These are phyloP conservation scores for Nemania diffusa DNA, from an alignment of 2,329 filamentous ascomycete genomes.

Conservation along the genomic window DNA sequence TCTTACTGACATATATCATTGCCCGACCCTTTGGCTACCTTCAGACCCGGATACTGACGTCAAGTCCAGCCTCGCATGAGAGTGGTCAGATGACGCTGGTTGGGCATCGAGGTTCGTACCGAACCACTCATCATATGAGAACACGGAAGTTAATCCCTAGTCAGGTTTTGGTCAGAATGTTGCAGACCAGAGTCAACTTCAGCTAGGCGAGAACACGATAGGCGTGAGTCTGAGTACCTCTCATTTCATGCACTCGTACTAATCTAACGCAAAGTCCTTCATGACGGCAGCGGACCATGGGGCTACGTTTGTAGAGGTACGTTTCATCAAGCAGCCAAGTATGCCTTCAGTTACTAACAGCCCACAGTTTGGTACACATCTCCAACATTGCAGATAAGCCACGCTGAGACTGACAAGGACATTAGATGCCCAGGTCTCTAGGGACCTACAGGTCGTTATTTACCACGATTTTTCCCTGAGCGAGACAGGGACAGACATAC, in stretches of 20 bases:
- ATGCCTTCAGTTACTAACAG: background rate
- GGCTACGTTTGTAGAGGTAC: slow-evolving; percentile 17
- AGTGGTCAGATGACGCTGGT: slow-evolving; percentile 5
- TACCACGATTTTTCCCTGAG: slow-evolving; percentile 22
- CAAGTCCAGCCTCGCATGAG: slow-evolving; percentile 1
- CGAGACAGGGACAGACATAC: slow-evolving; percentile 21
- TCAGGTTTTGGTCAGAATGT: slow-evolving; percentile 10
- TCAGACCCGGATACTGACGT: slow-evolving; percentile 6
- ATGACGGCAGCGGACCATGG: slow-evolving; percentile 13
- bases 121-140: background rate
- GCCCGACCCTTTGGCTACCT: slow-evolving; percentile 10
- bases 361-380: slow-evolving; percentile 13
- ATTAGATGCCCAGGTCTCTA: slow-evolving; percentile 19
- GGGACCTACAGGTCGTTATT: slow-evolving; percentile 16
- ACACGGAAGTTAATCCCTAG: background rate
- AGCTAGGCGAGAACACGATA: slow-evolving; percentile 15
- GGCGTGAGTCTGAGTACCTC: slow-evolving; percentile 2
- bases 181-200: slow-evolving; percentile 7
- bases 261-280: slow-evolving; percentile 6
- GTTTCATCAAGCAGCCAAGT: background rate
- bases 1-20: slow-evolving; percentile 9
- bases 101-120: slow-evolving; percentile 15
- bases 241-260: background rate
- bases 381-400: background rate
- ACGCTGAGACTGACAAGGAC: background rate